Evolutionary conservation across 2,329 filamentous ascomycete species (phyloP), one percentile per base, ranked within the genome.

Genomic region (Alternaria alternata): DNA sequence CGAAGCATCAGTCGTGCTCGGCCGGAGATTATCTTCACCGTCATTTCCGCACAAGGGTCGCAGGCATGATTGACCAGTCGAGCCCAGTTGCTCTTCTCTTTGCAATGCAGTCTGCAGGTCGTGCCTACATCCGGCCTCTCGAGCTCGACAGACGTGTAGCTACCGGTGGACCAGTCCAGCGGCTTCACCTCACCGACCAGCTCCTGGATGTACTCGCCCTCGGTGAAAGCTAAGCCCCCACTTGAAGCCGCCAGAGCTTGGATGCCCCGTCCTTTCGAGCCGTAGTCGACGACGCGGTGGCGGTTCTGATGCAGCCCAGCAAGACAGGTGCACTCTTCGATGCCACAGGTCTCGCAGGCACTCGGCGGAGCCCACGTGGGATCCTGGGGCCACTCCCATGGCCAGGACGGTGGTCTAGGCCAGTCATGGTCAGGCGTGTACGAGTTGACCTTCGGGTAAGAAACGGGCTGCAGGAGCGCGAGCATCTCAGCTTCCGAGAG

Each of bases 361-460:
- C 22, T 34, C 22, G n/a, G 14, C 1, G n/a, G 48, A 28, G 55
- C 55, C 55, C 18, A 57, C 16, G 41, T 57, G n/a, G 48, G 22
- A 47, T 57, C 32, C 30, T 22, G 5, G 2, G 32, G 55, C 55
- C 18, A 57, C 20, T 57, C n/a, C 47, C 18, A 57, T 26, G 6
- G 48, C 55, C 14, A 52, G 39, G 41, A 57, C 20, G 9, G 39
- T 52, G 12, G 55, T 12, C 16, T 57, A 18, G 47, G 48, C 55
- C 24, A 57, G 42, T 5, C 8, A 52, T n/a, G n/a, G 22, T 41
- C 11, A 38, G 41, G 55, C 55, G 41, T 57, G 52, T 57, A 57
- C 8, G n/a, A 57, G 16, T 57, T 57, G 14, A 52, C 55, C 32
- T 44, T 52, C 18, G n/a, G 47, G 26, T 57, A 57, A 57, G 32